Evolutionary conservation across 371 early-diverging fungal genomes (phyloP).

Genomic region (Funneliformis caledonium): DNA sequence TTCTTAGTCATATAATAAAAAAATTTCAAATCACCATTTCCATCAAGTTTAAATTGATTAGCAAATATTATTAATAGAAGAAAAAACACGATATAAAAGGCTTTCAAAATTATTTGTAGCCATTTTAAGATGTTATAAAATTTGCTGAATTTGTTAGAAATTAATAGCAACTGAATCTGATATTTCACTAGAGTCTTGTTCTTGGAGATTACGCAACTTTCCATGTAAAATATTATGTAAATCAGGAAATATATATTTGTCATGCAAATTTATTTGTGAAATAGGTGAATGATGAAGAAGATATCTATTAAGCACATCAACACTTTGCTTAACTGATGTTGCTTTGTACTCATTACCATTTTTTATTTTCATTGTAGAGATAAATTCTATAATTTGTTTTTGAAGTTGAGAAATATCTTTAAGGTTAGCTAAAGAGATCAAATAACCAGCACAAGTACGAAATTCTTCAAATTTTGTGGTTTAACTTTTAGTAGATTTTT

Average conservation of each 20-base stretch:
- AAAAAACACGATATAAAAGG: no score
- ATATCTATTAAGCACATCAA: background rate
- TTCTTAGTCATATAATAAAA: no score
- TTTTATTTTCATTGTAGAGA: slow-evolving; percentile 8
- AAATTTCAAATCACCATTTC: no score
- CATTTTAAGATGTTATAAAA: no score
- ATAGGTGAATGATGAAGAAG: background rate
- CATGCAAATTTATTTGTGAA: slow-evolving; percentile 1
- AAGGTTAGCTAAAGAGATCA: background rate
- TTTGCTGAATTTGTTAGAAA: no score
- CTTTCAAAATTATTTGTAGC: no score
- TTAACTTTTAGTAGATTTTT: slow-evolving; percentile 9
- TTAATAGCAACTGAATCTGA: no score
- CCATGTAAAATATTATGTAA: slow-evolving; percentile 4
- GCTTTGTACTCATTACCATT: background rate
- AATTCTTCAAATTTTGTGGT: slow-evolving; percentile 14
- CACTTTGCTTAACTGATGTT: background rate
- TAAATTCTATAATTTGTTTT: slow-evolving; percentile 25
- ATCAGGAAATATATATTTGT: slow-evolving; percentile 1
- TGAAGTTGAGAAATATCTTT: slow-evolving; percentile 11
- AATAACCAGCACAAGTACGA: background rate
- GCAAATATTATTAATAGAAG: no score
- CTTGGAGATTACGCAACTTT: background rate
- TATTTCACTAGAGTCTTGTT: background rate
- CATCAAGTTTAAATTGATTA: no score